Conservation (phyloP, 441 rosid genomes). For the Erodium texanum region DNA sequence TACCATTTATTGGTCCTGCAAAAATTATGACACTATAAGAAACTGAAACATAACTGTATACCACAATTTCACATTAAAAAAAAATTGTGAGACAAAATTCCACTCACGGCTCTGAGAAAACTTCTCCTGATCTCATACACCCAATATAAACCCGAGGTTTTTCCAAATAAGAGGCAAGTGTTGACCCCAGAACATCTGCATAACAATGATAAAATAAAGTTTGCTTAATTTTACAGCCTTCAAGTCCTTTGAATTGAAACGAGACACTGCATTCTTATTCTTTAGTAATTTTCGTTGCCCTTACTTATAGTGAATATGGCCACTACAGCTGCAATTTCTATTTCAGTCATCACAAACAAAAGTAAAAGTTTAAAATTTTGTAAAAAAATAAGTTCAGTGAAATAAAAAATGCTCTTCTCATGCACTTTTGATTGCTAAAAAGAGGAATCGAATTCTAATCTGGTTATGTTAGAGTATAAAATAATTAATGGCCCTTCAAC, state of each 20-base stretch:
- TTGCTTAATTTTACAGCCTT: background rate
- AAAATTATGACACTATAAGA: conserved; percentile 10
- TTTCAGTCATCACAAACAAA: too few species aligned
- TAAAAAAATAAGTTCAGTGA: too few species aligned
- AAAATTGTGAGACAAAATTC: background rate
- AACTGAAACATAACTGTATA: background rate
- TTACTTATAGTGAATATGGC: background rate
- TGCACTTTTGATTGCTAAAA: too few species aligned
- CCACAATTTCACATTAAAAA: background rate
- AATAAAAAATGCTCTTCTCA: too few species aligned
- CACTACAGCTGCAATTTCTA: background rate
- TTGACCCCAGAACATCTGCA: conserved; percentile 67
- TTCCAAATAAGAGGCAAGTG: conserved; percentile 60
- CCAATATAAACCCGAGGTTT: conserved; percentile 85
- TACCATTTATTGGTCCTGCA: conserved; percentile 84
- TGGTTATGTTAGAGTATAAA: too few species aligned
- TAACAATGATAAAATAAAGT: conserved; percentile 5
- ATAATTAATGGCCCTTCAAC: too few species aligned
- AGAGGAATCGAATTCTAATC: too few species aligned
- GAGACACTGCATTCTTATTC: background rate
- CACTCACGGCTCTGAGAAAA: conserved; percentile 84
- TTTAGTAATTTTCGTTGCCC: too few species aligned
- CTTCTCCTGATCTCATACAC: conserved; percentile 97
- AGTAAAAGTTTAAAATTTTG: too few species aligned
- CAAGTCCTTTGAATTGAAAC: too few species aligned